phyloP scores from a whole-genome alignment of 768 basidiomycete genomes.

The Leccinum uliginosum region DNA sequence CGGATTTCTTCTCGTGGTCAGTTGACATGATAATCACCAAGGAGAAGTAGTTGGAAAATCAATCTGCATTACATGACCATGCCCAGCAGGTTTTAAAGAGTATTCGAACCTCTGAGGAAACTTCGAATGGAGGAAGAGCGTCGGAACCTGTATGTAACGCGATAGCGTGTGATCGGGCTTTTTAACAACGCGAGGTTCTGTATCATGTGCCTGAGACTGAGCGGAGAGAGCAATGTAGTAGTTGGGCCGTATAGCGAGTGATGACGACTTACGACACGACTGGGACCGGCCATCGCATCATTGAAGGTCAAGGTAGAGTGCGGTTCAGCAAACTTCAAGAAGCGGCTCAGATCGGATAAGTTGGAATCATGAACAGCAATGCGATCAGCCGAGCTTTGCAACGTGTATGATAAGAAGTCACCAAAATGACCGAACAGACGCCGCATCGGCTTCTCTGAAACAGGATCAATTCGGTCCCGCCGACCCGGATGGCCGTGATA shows the following conservation, averaged over 20 bases:
- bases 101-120: background rate
- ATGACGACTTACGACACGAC: too few species aligned
- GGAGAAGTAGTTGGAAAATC: background rate
- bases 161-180: background rate
- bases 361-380: background rate
- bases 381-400: too few species aligned
- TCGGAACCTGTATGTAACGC: background rate
- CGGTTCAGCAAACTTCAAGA: background rate
- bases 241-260: too few species aligned
- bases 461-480: too few species aligned
- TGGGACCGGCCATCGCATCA: too few species aligned
- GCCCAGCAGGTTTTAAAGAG: background rate
- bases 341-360: background rate
- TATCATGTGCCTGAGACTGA: background rate
- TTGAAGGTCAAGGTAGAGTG: too few species aligned
- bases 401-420: too few species aligned
- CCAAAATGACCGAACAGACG: too few species aligned
- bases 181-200: background rate
- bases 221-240: too few species aligned
- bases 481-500: too few species aligned
- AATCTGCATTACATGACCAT: background rate
- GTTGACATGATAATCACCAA: slow-evolving; percentile 10
- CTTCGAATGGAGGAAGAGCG: background rate
- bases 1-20: slow-evolving; percentile 14
- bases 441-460: too few species aligned